These are phyloP conservation scores for Daldinia sp. DNA, from an alignment of 2,329 filamentous ascomycete species.

Conservation along the genomic window DNA sequence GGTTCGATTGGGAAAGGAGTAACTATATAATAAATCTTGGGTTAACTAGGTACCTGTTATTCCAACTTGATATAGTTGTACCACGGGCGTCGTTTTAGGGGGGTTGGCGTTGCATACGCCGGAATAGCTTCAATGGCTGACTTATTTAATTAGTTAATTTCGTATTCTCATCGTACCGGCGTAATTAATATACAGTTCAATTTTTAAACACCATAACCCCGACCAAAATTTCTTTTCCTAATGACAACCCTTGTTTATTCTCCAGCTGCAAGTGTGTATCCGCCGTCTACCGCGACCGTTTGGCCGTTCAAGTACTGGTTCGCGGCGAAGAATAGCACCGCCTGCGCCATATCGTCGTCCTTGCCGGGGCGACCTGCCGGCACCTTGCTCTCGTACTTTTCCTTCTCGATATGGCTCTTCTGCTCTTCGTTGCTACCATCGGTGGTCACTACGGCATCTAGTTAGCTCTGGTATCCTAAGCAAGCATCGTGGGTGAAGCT, in stretches of 20 bases:
- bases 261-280: conserved; percentile 53
- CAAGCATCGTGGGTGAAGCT: not conserved
- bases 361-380: conserved; percentile 73
- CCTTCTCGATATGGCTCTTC: conserved; percentile 67
- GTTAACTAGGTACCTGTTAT: too few relatives aligned
- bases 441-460: conserved; percentile 60
- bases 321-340: conserved; percentile 64
- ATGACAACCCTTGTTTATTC: conserved; percentile 34
- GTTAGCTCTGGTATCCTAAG: not conserved
- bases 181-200: not conserved
- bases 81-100: not conserved
- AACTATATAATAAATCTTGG: not conserved
- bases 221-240: not conserved
- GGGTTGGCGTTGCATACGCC: too few relatives aligned
- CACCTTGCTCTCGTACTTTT: conserved; percentile 66
- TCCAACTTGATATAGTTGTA: not conserved
- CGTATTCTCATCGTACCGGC: not conserved
- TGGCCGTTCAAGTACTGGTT: conserved; percentile 58
- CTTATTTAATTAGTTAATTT: not conserved
- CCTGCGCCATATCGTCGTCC: conserved; percentile 74
- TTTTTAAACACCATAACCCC: not conserved
- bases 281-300: conserved; percentile 55
- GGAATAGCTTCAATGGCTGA: not conserved
- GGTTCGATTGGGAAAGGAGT: not conserved
- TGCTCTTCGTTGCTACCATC: conserved; percentile 55